phyloP scores from a whole-genome alignment of 139 green algal genomes.

The Edaphochlamys debaryana region DNA sequence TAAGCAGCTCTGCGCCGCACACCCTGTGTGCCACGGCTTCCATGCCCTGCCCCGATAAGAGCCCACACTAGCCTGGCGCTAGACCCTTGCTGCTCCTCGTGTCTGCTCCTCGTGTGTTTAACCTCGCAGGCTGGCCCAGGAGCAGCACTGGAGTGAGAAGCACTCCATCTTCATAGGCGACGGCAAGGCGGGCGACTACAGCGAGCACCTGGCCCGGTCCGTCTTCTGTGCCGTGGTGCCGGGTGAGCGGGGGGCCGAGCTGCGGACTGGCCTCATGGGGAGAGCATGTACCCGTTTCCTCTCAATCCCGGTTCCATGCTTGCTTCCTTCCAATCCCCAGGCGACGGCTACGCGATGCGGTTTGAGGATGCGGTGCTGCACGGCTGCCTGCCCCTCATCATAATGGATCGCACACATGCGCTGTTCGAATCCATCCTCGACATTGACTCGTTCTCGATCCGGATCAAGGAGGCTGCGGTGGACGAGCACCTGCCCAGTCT shows the following conservation, averaged over 20 bases:
- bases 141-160: slow-evolving; percentile 49
- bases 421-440: slow-evolving; percentile 32
- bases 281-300: too few relatives aligned
- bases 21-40: too few relatives aligned
- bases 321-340: neutral
- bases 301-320: too few relatives aligned
- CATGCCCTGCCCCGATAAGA: too few relatives aligned
- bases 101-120: too few relatives aligned
- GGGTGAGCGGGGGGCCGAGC: slow-evolving; percentile 1
- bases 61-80: too few relatives aligned
- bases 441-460: slow-evolving; percentile 38
- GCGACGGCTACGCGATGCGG: slow-evolving; percentile 54
- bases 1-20: too few relatives aligned
- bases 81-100: too few relatives aligned
- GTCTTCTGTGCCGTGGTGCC: slow-evolving; percentile 55
- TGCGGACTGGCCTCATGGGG: too few relatives aligned
- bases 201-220: slow-evolving; percentile 43
- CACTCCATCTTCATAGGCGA: slow-evolving; percentile 58
- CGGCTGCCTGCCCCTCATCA: slow-evolving; percentile 30
- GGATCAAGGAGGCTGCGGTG: slow-evolving; percentile 38
- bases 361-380: slow-evolving; percentile 75
- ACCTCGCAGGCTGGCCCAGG: slow-evolving; percentile 10
- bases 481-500: slow-evolving; percentile 33
- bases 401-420: too few relatives aligned
- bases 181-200: slow-evolving; percentile 41